Evolutionary conservation across 1,284 basidiomycete species (phyloP).

Genomic region (Pascua guehoae): DNA sequence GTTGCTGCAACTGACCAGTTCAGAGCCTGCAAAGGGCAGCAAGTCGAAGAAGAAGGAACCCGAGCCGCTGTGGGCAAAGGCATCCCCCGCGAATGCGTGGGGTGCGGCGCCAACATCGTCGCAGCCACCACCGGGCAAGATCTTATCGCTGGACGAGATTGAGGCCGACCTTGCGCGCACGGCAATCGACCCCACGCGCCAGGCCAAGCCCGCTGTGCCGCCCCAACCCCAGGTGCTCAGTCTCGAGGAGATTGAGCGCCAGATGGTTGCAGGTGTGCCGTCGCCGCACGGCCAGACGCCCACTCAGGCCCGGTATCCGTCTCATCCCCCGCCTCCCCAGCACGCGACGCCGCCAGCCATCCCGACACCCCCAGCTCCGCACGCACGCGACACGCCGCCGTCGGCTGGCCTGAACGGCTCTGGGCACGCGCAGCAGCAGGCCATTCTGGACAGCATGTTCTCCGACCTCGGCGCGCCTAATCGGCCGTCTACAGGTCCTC

Average conservation of each 20-base stretch:
- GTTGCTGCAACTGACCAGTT: background rate
- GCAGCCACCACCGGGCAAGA: conserved; percentile 51
- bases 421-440: conserved; percentile 37
- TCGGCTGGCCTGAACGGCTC: conserved; percentile 31
- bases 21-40: background rate
- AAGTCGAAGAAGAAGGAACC: conserved; percentile 24
- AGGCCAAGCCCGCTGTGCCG: conserved; percentile 12
- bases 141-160: conserved; percentile 84
- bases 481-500: conserved; percentile 9
- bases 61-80: conserved; percentile 31
- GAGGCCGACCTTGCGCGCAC: conserved; percentile 75
- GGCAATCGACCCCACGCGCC: conserved; percentile 16
- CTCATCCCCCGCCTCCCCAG: conserved; percentile 25
- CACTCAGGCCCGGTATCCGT: conserved; percentile 11
- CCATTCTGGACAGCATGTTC: conserved; percentile 46
- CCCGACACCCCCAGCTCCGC: conserved; percentile 8
- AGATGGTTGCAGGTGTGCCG: conserved; percentile 43
- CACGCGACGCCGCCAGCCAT: conserved; percentile 26
- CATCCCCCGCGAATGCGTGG: conserved; percentile 50
- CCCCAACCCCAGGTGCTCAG: conserved; percentile 32
- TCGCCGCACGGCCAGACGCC: conserved; percentile 17
- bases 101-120: conserved; percentile 30
- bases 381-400: conserved; percentile 17
- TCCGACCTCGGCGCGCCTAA: conserved; percentile 38
- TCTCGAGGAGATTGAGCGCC: conserved; percentile 50